Evolutionary conservation across 2,329 filamentous ascomycete species (phyloP), one percentile per base, ranked within the genome.

Genomic region (Colletotrichum higginsianum): DNA sequence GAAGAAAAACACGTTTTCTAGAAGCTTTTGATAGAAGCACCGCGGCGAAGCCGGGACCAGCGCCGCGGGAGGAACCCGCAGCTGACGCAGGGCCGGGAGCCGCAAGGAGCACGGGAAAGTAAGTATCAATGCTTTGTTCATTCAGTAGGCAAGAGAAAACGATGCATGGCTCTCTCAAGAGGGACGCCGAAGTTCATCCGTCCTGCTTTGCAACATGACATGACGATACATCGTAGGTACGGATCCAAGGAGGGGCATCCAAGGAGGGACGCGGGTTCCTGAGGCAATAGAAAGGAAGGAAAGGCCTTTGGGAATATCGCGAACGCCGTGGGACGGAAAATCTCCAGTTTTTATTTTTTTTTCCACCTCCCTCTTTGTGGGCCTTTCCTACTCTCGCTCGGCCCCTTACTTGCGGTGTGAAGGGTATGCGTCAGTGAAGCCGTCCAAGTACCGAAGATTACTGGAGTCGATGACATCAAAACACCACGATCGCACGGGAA

Each of bases 381-480:
- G 13, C 3, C 2, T 21, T 9, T 30, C 49, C 13, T 1, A 18
- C 16, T 55, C 13, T 35, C 12, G 38, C 35, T 50, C 23, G 52
- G 52, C 58, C 58, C 46, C 58, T 58, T 23, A 9, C 13, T 58
- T 65, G 69, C 69, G 53, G 60, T 69, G 65, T 55, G 60, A 35
- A 9, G 8, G 30, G 8, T 11, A 2, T 35, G 30, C 9, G 30
- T 30, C 30, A 35, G 30, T 35, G 30, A 63, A 60, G 60, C 53
- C 53, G 42, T 63, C 58, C 65, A 64, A 71, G 47, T 71, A 40
- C 69, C 69, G 69, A 21, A 69, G 11, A 64, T 42, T 40, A 60
- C n/a, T 68, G 69, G 69, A 44, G 69, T 68, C 58, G 40, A 72
- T 72, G 69, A 72, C 69, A 72, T 72, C 65, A 72, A 71, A 55